Percentiles rank a stretch among this genome's conserved stretches.
Conservation (phyloP, 2,329 filamentous ascomycete genomes). For the Exophiala bonariae region DNA sequence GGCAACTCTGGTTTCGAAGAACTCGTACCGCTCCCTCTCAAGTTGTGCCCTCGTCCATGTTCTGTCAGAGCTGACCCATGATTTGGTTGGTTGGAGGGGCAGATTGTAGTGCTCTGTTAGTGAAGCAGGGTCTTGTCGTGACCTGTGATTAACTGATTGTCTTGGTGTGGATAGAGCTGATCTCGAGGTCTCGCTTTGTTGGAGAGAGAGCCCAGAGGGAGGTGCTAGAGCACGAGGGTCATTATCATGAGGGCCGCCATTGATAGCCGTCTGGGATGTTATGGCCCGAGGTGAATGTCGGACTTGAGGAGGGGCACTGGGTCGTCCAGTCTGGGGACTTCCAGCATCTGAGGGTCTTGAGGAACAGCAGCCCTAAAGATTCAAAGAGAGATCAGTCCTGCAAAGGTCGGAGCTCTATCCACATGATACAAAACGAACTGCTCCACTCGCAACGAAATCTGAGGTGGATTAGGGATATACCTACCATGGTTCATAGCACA, state of each 20-base stretch:
- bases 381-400: not conserved
- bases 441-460: too few relatives aligned
- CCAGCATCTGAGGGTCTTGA: conserved; percentile 23
- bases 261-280: conserved; percentile 27
- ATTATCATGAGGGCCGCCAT: conserved; percentile 16
- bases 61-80: conserved; percentile 63
- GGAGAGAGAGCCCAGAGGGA: conserved; percentile 18
- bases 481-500: too few relatives aligned
- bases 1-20: conserved; percentile 87
- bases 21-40: conserved; percentile 71
- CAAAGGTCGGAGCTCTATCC: not conserved
- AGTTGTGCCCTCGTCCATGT: conserved; percentile 71
- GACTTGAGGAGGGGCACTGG: conserved; percentile 12
- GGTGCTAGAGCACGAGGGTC: conserved; percentile 13
- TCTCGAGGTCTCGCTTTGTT: conserved; percentile 18
- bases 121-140: conserved; percentile 28
- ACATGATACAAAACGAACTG: too few relatives aligned
- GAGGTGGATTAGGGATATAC: too few relatives aligned
- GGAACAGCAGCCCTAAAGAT: conserved; percentile 26
- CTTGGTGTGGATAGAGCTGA: conserved; percentile 19
- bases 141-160: conserved; percentile 9
- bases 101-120: conserved; percentile 66
- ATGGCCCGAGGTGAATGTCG: conserved; percentile 21
- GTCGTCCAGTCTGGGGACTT: conserved; percentile 8
- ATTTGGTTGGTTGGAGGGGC: conserved; percentile 62